These are phyloP conservation scores for Yamadazyma sp. DNA, from an alignment of 805 yeast genomes.

Conservation along the genomic window DNA sequence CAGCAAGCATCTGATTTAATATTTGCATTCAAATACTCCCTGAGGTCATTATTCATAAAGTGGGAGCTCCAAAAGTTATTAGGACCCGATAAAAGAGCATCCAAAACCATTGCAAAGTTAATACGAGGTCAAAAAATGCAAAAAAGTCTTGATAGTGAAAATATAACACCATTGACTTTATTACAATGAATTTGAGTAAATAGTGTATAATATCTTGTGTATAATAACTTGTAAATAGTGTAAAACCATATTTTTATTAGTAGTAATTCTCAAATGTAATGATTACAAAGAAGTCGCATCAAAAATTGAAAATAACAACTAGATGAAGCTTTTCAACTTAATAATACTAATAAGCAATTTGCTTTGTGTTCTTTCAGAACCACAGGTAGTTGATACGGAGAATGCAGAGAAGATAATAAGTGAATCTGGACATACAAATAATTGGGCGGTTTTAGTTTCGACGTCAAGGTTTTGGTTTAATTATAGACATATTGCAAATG, in stretches of 20 bases:
- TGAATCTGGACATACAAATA: conserved; percentile 55
- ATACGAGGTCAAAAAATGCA: too few relatives aligned
- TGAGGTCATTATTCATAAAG: conserved; percentile 21
- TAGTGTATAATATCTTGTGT: too few relatives aligned
- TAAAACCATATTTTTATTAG: too few relatives aligned
- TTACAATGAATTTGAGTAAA: conserved; percentile 3
- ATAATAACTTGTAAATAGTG: too few relatives aligned
- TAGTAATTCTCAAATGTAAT: too few relatives aligned
- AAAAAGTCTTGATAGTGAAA: conserved; percentile 2
- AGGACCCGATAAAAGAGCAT: conserved; percentile 22
- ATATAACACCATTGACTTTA: conserved; percentile 3
- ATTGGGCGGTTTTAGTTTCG: conserved; percentile 88
- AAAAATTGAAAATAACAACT: too few relatives aligned
- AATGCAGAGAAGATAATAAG: conserved; percentile 22
- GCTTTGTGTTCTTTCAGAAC: too few relatives aligned
- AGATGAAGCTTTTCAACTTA: too few relatives aligned
- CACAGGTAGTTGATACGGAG: conserved; percentile 12
- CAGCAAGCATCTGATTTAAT: conserved; percentile 22
- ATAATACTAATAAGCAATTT: too few relatives aligned
- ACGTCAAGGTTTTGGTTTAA: conserved; percentile 98
- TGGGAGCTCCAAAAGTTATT: conserved; percentile 30
- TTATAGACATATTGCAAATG: conserved; percentile 97
- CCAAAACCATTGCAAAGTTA: conserved; percentile 1
- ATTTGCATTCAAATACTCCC: conserved; percentile 29
- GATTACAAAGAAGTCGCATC: too few relatives aligned